These are phyloP conservation scores for Microstegium vimineum DNA, from an alignment of 176 grass and related monocot genomes.

Conservation along the genomic window DNA sequence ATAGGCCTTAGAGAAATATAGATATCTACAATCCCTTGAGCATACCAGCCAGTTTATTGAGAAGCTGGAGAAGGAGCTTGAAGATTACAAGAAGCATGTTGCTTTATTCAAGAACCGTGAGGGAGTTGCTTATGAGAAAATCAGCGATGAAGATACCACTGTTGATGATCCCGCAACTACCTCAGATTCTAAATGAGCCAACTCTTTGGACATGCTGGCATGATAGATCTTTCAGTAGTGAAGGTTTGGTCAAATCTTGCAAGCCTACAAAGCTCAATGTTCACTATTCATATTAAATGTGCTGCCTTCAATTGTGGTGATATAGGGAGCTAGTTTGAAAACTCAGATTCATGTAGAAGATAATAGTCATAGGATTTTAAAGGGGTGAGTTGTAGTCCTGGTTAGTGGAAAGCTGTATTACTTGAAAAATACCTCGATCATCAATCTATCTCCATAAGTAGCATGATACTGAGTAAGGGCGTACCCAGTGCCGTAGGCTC, in stretches of 20 bases:
- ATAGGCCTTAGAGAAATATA: conserved; percentile 81
- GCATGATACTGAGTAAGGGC: too few species aligned
- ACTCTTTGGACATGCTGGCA: not conserved
- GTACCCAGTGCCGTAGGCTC: too few species aligned
- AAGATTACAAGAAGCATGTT: conserved; percentile 72
- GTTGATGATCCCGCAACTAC: conserved; percentile 12
- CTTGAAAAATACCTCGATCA: not conserved
- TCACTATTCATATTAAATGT: conserved; percentile 2
- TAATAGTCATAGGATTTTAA: not conserved
- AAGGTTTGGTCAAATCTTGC: conserved; percentile 16
- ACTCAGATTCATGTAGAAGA: not conserved
- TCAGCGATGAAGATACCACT: conserved; percentile 4
- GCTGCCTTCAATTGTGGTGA: not conserved
- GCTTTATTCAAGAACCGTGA: conserved; percentile 50
- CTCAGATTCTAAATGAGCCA: conserved; percentile 28
- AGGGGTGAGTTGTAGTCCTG: not conserved
- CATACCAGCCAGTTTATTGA: conserved; percentile 77
- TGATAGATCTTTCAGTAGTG: not conserved
- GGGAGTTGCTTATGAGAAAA: conserved; percentile 24
- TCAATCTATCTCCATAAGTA: not conserved
- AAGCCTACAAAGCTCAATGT: not conserved
- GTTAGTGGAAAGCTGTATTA: not conserved
- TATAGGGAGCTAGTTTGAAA: not conserved
- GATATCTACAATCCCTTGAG: conserved; percentile 78
- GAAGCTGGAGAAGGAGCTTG: conserved; percentile 61